Evolutionary conservation across 176 grass and related monocot genomes (phyloP).

Genomic region (Avena eriantha): DNA sequence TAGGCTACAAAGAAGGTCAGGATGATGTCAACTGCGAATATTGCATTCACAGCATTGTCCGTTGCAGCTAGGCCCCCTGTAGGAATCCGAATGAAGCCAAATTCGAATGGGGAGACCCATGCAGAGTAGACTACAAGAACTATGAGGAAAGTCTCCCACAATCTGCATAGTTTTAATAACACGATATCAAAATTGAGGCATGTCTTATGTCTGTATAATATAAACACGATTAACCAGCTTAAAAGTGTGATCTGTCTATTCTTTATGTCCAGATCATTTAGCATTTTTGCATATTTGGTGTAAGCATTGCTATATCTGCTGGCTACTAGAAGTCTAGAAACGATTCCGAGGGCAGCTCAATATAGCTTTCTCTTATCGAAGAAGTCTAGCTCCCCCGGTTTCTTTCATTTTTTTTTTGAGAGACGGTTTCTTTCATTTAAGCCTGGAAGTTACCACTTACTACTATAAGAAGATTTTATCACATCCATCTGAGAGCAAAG

Average conservation of each 20-base stretch:
- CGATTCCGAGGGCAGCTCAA: not conserved
- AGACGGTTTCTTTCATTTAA: not conserved
- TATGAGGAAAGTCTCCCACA: slow-evolving; percentile 86
- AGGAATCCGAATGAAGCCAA: slow-evolving; percentile 73
- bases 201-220: slow-evolving; percentile 22
- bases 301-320: not conserved
- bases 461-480: not conserved
- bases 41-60: slow-evolving; percentile 81
- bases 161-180: slow-evolving; percentile 52
- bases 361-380: not conserved
- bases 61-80: slow-evolving; percentile 59
- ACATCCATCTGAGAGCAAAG: not conserved
- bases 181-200: slow-evolving; percentile 29
- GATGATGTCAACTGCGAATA: slow-evolving; percentile 89
- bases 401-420: not conserved
- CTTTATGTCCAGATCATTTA: not conserved
- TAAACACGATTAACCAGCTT: not conserved
- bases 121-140: slow-evolving; percentile 90
- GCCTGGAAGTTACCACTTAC: not conserved
- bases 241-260: not conserved
- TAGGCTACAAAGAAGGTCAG: slow-evolving; percentile 96
- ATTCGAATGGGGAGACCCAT: slow-evolving; percentile 95
- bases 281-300: not conserved
- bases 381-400: not conserved
- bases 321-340: not conserved